Percentiles rank a stretch among this genome's conserved stretches.
Conservation (phyloP, 345 rosid species). For the Reutealis trisperma region DNA sequence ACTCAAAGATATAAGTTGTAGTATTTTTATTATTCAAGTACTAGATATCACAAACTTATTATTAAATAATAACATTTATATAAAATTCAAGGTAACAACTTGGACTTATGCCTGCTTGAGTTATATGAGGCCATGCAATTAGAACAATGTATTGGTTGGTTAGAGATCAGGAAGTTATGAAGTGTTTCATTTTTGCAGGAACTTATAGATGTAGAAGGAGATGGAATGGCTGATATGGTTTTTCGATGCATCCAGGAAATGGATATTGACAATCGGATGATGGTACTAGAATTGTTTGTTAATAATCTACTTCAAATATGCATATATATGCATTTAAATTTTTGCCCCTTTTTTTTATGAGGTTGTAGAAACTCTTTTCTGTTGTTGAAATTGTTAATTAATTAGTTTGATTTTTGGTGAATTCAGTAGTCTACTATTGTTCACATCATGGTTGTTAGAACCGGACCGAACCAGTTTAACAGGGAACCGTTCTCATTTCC, state of each 20-base stretch:
- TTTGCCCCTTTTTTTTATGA: not conserved
- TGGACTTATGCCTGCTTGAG: not conserved
- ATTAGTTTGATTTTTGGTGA: not conserved
- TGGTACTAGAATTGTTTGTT: constrained; percentile 44
- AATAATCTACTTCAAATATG: not conserved
- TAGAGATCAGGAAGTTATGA: constrained; percentile 8
- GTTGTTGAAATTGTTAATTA: not conserved
- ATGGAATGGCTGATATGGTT: constrained; percentile 99
- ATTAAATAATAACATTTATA: too few relatives aligned
- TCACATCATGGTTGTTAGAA: too few relatives aligned
- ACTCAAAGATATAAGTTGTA: not conserved
- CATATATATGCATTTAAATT: not conserved
- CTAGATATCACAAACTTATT: not conserved
- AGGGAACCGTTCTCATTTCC: too few relatives aligned
- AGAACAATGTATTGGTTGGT: not conserved
- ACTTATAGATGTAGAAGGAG: constrained; percentile 97
- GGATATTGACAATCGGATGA: constrained; percentile 99
- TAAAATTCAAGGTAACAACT: not conserved
- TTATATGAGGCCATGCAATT: constrained; percentile 5
- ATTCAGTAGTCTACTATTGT: not conserved
- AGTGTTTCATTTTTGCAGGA: constrained; percentile 49
- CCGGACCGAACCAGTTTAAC: too few relatives aligned
- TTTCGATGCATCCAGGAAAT: constrained; percentile 99
- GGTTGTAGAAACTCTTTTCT: not conserved
- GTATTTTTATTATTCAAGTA: not conserved